These are phyloP conservation scores for Fusarium sublunatum DNA, from an alignment of 2,329 filamentous ascomycete genomes.

Conservation along the genomic window DNA sequence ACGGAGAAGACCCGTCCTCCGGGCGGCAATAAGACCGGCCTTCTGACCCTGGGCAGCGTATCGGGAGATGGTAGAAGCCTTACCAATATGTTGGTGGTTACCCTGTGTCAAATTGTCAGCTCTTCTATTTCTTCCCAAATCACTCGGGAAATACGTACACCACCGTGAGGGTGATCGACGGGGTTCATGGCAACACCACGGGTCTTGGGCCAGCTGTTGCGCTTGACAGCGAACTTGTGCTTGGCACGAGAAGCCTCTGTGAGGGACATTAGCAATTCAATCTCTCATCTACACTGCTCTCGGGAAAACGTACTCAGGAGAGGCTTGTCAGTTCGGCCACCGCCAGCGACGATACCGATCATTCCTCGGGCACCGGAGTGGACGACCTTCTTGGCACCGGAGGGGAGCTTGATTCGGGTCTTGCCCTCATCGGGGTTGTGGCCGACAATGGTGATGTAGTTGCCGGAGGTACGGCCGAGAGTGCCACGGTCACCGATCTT, in stretches of 20 bases:
- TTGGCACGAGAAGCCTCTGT: slow-evolving; percentile 98
- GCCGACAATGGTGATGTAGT: slow-evolving; percentile 98
- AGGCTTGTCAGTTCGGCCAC: slow-evolving; percentile 99
- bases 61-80: slow-evolving; percentile 98
- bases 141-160: slow-evolving; percentile 64
- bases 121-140: slow-evolving; percentile 41
- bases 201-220: slow-evolving; percentile 99
- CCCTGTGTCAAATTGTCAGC: slow-evolving; percentile 65
- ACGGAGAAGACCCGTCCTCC: slow-evolving; percentile 99
- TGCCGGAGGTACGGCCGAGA: slow-evolving; percentile 96
- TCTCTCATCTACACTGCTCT: background rate
- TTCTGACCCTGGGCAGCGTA: slow-evolving; percentile 99
- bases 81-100: slow-evolving; percentile 99
- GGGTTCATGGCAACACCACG: slow-evolving; percentile 99
- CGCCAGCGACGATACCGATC: slow-evolving; percentile 99
- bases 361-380: slow-evolving; percentile 93
- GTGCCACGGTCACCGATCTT: slow-evolving; percentile 97
- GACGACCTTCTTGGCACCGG: slow-evolving; percentile 98
- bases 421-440: slow-evolving; percentile 99
- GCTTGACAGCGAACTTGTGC: slow-evolving; percentile 99
- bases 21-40: slow-evolving; percentile 99
- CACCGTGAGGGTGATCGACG: slow-evolving; percentile 98
- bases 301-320: slow-evolving; percentile 79
- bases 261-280: slow-evolving; percentile 53
- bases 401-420: slow-evolving; percentile 99